Percentiles rank a stretch among this genome's conserved stretches.
Conservation (phyloP, 2,329 filamentous ascomycete species). For the Colletotrichum sansevieriae region DNA sequence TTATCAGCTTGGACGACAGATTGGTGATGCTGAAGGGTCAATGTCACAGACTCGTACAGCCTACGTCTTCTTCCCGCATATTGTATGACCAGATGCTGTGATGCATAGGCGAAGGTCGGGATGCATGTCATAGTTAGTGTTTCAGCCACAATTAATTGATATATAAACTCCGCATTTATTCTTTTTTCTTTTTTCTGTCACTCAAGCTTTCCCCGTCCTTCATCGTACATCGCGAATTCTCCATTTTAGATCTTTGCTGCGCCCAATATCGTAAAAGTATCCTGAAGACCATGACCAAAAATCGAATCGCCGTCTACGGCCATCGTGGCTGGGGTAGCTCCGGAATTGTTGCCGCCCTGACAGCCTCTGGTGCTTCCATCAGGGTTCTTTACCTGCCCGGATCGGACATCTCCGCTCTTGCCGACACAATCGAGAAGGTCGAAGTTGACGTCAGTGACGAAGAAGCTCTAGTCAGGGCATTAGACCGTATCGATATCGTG, state of each 20-base stretch:
- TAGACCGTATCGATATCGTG: conserved; percentile 33
- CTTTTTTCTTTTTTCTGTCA: no score
- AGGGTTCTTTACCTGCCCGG: conserved; percentile 46
- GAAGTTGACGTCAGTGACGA: conserved; percentile 35
- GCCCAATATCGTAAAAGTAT: not conserved
- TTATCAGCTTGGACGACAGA: no score
- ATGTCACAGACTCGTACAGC: no score
- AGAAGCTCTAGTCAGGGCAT: not conserved
- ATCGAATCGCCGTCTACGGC: conserved; percentile 49
- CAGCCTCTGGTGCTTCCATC: conserved; percentile 45
- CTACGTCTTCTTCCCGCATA: no score
- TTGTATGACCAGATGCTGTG: no score
- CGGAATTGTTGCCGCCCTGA: conserved; percentile 44
- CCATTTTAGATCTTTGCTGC: not conserved
- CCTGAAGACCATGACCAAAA: conserved; percentile 42
- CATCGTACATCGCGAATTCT: not conserved
- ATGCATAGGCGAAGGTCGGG: no score
- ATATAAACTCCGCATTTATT: not conserved
- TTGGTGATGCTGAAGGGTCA: no score
- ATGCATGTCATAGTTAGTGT: not conserved
- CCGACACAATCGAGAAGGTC: conserved; percentile 2
- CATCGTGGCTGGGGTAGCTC: conserved; percentile 48
- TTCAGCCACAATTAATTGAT: not conserved
- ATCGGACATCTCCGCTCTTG: conserved; percentile 46
- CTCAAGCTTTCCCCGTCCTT: not conserved